Evolutionary conservation across 176 grass and related monocot species (phyloP).

Genomic region (Elymus sibiricus): DNA sequence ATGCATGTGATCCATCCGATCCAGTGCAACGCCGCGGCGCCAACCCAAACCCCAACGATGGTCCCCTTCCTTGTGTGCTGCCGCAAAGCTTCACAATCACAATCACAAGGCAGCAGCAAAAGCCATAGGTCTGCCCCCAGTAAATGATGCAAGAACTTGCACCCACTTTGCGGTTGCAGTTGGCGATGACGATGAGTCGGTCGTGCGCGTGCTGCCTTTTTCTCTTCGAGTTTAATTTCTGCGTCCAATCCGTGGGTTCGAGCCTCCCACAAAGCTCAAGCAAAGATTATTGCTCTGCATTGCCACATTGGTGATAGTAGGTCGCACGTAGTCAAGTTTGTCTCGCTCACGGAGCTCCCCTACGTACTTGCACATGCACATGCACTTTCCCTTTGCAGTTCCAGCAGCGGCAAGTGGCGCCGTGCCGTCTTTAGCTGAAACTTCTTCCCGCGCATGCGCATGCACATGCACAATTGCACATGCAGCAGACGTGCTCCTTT

Average conservation of each 20-base stretch:
- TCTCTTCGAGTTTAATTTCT: no score
- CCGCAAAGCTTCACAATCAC: background rate
- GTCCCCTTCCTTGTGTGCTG: background rate
- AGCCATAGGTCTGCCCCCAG: no score
- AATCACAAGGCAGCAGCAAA: background rate
- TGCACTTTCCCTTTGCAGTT: background rate
- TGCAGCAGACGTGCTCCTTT: background rate
- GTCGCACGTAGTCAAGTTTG: background rate
- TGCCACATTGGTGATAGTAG: background rate
- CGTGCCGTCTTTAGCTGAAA: constrained; percentile 11
- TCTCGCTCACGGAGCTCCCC: background rate
- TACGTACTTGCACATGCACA: background rate
- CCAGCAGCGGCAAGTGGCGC: background rate
- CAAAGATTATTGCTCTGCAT: background rate
- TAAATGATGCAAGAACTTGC: background rate
- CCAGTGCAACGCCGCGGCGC: no score
- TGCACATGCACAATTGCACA: background rate
- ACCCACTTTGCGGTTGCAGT: background rate
- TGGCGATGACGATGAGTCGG: background rate
- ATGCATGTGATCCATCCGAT: no score
- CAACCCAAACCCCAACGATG: no score
- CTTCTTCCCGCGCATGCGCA: constrained; percentile 7
- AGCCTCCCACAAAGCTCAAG: background rate
- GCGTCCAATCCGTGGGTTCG: background rate
- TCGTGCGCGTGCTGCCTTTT: background rate